Conservation (phyloP, 1,284 basidiomycete genomes). For the Trichosporon ovoides region DNA sequence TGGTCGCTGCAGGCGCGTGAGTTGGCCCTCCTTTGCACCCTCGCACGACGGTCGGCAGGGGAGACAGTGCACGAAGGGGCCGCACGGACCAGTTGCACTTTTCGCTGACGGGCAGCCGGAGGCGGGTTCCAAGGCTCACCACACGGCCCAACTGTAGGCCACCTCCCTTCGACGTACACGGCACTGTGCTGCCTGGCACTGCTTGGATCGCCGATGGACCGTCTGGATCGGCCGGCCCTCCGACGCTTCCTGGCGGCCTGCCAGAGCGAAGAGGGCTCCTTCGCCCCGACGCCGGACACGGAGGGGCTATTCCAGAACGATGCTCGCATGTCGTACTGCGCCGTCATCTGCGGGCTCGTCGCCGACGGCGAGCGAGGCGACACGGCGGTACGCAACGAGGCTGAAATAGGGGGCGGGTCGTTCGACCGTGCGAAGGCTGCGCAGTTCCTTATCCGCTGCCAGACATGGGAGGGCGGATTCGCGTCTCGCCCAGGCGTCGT, state of each 20-base stretch:
- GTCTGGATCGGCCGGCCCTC: conserved; percentile 62
- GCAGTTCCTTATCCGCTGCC: conserved; percentile 58
- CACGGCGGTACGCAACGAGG: background rate
- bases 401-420: conserved; percentile 52
- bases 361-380: conserved; percentile 67
- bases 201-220: conserved; percentile 69
- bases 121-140: conserved; percentile 73
- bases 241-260: conserved; percentile 61
- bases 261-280: conserved; percentile 76
- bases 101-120: conserved; percentile 47
- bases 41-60: background rate
- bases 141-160: conserved; percentile 60
- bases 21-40: conserved; percentile 11
- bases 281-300: conserved; percentile 59
- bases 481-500: conserved; percentile 68
- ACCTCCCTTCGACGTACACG: conserved; percentile 90
- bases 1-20: conserved; percentile 69
- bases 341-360: conserved; percentile 40
- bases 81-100: background rate
- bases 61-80: background rate
- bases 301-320: conserved; percentile 42
- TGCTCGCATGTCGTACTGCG: conserved; percentile 76
- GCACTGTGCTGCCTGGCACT: conserved; percentile 73
- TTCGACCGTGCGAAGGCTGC: background rate
- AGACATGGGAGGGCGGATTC: conserved; percentile 92